Conservation (phyloP, 2,329 filamentous ascomycete species). For the Truncatella angustata region DNA sequence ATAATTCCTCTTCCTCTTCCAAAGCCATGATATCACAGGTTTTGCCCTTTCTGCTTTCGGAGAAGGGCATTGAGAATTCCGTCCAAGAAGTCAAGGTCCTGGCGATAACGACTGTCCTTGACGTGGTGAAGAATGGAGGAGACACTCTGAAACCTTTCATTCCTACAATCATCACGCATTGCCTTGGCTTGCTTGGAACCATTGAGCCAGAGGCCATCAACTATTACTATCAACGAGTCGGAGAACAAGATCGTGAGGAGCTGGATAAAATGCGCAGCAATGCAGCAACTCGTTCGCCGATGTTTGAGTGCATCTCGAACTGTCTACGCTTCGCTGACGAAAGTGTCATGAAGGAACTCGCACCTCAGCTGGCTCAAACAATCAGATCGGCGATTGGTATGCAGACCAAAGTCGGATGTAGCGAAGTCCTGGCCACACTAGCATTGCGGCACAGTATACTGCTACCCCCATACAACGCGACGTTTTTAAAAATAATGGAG, state of each 20-base stretch:
- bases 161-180: constrained; percentile 74
- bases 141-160: constrained; percentile 77
- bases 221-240: constrained; percentile 86
- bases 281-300: constrained; percentile 79
- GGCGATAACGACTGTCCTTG: constrained; percentile 76
- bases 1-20: constrained; percentile 67
- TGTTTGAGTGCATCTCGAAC: constrained; percentile 89
- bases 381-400: constrained; percentile 87
- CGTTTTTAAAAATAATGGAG: constrained; percentile 74
- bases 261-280: constrained; percentile 85
- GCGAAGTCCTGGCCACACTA: constrained; percentile 78
- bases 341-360: constrained; percentile 71
- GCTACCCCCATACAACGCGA: constrained; percentile 72
- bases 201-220: constrained; percentile 88
- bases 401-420: constrained; percentile 91
- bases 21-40: constrained; percentile 81
- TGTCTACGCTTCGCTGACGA: constrained; percentile 82
- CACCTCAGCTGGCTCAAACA: constrained; percentile 69
- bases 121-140: constrained; percentile 89
- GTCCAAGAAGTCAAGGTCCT: constrained; percentile 86
- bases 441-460: constrained; percentile 75
- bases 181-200: constrained; percentile 79
- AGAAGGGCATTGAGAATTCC: constrained; percentile 83
- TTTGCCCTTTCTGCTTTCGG: constrained; percentile 85
- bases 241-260: constrained; percentile 82